Percentiles rank a stretch among this genome's conserved stretches.
Conservation (phyloP, 257 asterid species). For the Handroanthus guayacan region DNA sequence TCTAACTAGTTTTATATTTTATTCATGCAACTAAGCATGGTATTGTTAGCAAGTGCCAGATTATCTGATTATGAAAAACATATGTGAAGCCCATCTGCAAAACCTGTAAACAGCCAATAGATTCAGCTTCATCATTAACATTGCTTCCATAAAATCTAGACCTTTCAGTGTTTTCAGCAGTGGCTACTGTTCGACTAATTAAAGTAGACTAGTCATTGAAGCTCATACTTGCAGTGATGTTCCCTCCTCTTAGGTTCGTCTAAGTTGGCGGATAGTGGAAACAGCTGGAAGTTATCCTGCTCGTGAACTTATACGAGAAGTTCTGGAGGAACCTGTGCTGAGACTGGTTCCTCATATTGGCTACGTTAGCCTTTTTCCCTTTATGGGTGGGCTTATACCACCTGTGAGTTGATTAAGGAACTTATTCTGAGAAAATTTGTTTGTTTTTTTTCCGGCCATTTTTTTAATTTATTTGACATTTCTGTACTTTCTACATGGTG, state of each 20-base stretch:
- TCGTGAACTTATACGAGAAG: conserved; percentile 81
- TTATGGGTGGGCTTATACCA: conserved; percentile 90
- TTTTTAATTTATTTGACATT: conserved; percentile 5
- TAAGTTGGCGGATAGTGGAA: conserved; percentile 75
- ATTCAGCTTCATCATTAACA: background rate
- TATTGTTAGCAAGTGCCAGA: conserved; percentile 15
- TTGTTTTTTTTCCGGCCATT: background rate
- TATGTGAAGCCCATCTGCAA: background rate
- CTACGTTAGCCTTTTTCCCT: conserved; percentile 96
- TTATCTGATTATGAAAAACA: conserved; percentile 16
- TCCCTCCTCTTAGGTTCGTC: conserved; percentile 63
- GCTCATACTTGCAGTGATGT: conserved; percentile 27
- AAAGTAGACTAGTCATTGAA: background rate
- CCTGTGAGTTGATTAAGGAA: conserved; percentile 71
- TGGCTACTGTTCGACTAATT: conserved; percentile 10
- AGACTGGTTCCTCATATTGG: conserved; percentile 95
- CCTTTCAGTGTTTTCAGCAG: background rate
- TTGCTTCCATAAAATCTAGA: background rate
- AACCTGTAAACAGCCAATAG: background rate
- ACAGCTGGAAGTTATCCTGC: conserved; percentile 60
- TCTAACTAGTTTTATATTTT: conserved; percentile 21
- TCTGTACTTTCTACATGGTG: conserved; percentile 21
- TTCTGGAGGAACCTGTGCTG: conserved; percentile 69
- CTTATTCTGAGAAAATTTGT: conserved; percentile 24
- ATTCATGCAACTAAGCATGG: conserved; percentile 1